phyloP scores from a whole-genome alignment of 805 yeast species.

The Metschnikowia koreensis region DNA sequence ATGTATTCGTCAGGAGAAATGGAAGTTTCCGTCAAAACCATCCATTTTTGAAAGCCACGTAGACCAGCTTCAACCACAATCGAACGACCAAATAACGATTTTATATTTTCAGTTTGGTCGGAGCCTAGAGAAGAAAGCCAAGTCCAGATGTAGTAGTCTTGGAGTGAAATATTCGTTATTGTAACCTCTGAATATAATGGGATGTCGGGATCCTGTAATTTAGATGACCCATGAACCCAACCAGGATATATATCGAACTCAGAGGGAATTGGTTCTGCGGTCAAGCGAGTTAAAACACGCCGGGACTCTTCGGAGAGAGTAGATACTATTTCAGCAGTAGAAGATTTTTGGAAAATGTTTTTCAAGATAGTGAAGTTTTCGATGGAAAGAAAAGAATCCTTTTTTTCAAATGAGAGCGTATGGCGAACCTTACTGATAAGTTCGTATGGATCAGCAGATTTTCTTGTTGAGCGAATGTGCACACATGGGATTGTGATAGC shows the following conservation, averaged over 20 bases:
- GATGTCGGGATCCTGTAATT: conserved; percentile 21
- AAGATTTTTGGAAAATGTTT: conserved; percentile 61
- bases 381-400: conserved; percentile 65
- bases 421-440: conserved; percentile 49
- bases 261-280: conserved; percentile 36
- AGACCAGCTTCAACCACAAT: conserved; percentile 78
- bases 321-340: conserved; percentile 50
- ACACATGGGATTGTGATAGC: conserved; percentile 61
- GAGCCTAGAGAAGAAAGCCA: conserved; percentile 78
- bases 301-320: conserved; percentile 74
- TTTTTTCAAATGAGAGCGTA: conserved; percentile 65
- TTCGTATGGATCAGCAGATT: conserved; percentile 52
- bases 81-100: conserved; percentile 75
- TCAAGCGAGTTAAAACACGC: conserved; percentile 46
- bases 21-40: conserved; percentile 67
- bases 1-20: conserved; percentile 38
- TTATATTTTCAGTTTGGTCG: conserved; percentile 66
- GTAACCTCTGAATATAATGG: conserved; percentile 38
- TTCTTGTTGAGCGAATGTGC: conserved; percentile 51
- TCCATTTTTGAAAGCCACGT: conserved; percentile 78
- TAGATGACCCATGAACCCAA: conserved; percentile 23
- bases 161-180: conserved; percentile 65
- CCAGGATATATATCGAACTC: conserved; percentile 42
- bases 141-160: conserved; percentile 89
- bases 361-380: conserved; percentile 78